These are phyloP conservation scores for Tuber microsphaerosporum DNA, from an alignment of 495 filamentous ascomycete species.

Conservation along the genomic window DNA sequence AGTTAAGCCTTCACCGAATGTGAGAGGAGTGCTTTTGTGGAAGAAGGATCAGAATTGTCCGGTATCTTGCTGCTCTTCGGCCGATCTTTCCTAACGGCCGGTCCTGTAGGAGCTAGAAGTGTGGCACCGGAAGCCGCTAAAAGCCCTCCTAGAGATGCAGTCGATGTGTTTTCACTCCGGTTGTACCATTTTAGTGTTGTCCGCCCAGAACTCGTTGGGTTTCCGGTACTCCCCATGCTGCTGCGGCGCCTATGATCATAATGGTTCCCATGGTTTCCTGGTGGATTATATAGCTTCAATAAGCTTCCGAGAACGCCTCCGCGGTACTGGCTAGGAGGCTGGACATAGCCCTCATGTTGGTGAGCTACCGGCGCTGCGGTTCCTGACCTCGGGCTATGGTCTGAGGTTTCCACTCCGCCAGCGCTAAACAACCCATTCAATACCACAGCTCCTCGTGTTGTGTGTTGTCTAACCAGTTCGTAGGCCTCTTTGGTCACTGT, in stretches of 20 bases:
- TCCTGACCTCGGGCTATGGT: conserved; percentile 50
- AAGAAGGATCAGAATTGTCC: too few species aligned
- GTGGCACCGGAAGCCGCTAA: conserved; percentile 45
- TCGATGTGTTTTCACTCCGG: conserved; percentile 49
- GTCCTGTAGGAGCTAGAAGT: conserved; percentile 27
- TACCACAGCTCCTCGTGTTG: conserved; percentile 39
- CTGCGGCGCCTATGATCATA: conserved; percentile 33
- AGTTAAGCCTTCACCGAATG: too few species aligned
- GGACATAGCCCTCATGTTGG: conserved; percentile 56
- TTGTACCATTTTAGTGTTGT: conserved; percentile 65
- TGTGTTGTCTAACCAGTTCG: conserved; percentile 51
- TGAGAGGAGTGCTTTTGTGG: too few species aligned
- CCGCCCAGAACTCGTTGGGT: conserved; percentile 49
- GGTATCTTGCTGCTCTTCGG: conserved; percentile 47
- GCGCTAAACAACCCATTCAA: conserved; percentile 17
- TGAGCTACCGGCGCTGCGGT: conserved; percentile 51
- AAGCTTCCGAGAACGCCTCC: conserved; percentile 71
- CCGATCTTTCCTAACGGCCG: conserved; percentile 41
- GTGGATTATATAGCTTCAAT: conserved; percentile 62
- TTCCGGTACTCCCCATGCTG: conserved; percentile 43
- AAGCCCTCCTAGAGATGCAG: conserved; percentile 47
- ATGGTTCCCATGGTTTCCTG: conserved; percentile 24
- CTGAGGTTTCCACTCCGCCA: conserved; percentile 16
- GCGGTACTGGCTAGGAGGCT: conserved; percentile 62
- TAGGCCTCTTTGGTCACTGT: conserved; percentile 46